Evolutionary conservation across 768 basidiomycete species (phyloP), one percentile per base, ranked within the genome.

Genomic region (Macrolepiota fuliginosa): DNA sequence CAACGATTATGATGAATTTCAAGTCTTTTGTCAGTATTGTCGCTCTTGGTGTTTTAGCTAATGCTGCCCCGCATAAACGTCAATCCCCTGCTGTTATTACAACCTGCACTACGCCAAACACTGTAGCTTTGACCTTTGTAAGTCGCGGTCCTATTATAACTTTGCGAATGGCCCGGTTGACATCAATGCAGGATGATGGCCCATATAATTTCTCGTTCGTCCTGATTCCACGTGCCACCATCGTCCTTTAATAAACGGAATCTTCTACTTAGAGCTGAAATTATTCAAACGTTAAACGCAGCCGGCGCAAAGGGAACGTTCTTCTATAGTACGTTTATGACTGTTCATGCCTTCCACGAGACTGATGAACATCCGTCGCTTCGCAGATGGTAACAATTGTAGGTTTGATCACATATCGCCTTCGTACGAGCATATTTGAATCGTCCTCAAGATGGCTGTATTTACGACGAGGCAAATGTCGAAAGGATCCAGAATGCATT

Each of bases 161-260:
- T 6, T 22, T n/a, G 40, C n/a, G 27, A 61, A 9, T 12, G 10
- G 13, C 55, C 19, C 27, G 59, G 54, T 49, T 35, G 13, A 10
- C 7, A 13, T 22, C 24, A 61, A 51, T 15, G 5, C 39, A 79
- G 78, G 79, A 81, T 60, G 80, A 81, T 62, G 80, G 80, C 9
- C 79, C 80, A 12, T 80, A 69, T 61, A 61, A 72, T 3, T 79
- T 75, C 53, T 50, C 75, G 75, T 78, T 61, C 57, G 74, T 17
- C 27, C n/a, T 6, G 13, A 40, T 12, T 13, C 10, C 6, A 40
- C 25, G 2, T 29, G n/a, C n/a, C n/a, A 19, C n/a, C 12, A 19
- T 13, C 35, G 36, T 24, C 13, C 17, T 13, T 22, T 24, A n/a
- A 6, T 32, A 10, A 27, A 58, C 7, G 22, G 13, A 47, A 17